Evolutionary conservation across 164 flowering plant genomes (phyloP), one percentile per base, ranked within the genome.

Genomic region (Berberis thunbergii): DNA sequence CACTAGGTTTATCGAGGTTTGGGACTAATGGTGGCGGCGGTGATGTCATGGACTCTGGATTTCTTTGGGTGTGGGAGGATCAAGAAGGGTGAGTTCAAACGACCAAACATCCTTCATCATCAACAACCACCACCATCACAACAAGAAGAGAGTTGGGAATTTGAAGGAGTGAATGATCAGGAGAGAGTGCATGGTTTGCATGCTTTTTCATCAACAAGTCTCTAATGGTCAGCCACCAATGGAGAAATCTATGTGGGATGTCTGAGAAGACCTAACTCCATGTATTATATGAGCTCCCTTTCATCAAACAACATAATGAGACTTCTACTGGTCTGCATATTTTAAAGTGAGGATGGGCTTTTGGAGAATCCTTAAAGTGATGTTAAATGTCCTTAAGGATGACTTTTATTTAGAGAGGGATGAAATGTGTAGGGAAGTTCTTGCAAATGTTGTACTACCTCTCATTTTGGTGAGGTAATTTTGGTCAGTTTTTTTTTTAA

Each of bases 1-100:
- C 59, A 8, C 39, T 26, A 0, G 64, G 68, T 10, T 49, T 49
- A 1, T 66, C 72, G n/a, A 66, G 70, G 41, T 77, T 69, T 53
- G 72, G 69, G 1, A 57, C 60, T 12, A 59, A 46, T 4, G 70
- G 72, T 0, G 46, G 11, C n/a, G 43, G 72, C 43, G 71, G 69
- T 1, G 78, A 79, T 64, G 67, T 56, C 71, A 73, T 67, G 78
- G n/a, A 82, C 86, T 2, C 63, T 82, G 41, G 86, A 82, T 67
- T 82, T 82, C 73, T 70, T n/a, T 82, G 74, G 86, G 86, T 49
- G 55, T 82, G 7, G 82, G 77, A 5, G 82, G 78, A 53, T 40
- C 69, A 40, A 65, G 73, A 43, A 42, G 59, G 1, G 65, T 66
- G 64, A 71, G 49, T 40, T 63, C 74, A 0, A 66, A 67, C 45